These are phyloP conservation scores for Coccomyxa sp. DNA, from an alignment of 139 green algal genomes.

Conservation along the genomic window DNA sequence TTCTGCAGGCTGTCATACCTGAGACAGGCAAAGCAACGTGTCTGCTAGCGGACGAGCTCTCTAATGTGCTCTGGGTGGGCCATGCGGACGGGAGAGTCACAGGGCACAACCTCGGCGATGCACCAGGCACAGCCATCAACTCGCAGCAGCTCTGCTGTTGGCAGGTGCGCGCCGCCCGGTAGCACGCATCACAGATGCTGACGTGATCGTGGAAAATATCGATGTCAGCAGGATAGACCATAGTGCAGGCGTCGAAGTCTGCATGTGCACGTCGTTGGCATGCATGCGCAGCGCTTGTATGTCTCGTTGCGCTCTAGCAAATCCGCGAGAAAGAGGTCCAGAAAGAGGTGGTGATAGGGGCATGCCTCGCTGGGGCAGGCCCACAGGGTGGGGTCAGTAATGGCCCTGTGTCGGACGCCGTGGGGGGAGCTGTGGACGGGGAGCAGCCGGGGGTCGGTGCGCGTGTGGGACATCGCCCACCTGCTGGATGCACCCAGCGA, in stretches of 20 bases:
- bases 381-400: slow-evolving; percentile 29
- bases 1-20: not conserved
- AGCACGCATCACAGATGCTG: not conserved
- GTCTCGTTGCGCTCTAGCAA: too few species aligned
- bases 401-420: slow-evolving; percentile 31
- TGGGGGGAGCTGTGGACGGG: slow-evolving; percentile 70
- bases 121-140: slow-evolving; percentile 16
- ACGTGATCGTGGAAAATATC: too few species aligned
- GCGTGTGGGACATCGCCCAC: slow-evolving; percentile 30
- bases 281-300: too few species aligned
- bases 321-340: too few species aligned
- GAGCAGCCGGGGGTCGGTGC: slow-evolving; percentile 42
- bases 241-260: too few species aligned
- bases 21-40: slow-evolving; percentile 17
- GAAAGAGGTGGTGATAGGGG: too few species aligned
- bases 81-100: slow-evolving; percentile 45
- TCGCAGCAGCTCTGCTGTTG: slow-evolving; percentile 12
- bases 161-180: not conserved
- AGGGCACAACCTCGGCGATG: slow-evolving; percentile 12
- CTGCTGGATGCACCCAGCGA: not conserved
- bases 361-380: slow-evolving; percentile 1
- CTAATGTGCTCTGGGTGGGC: slow-evolving; percentile 43
- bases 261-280: too few species aligned
- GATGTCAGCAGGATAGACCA: too few species aligned
- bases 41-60: slow-evolving; percentile 27